Conservation (phyloP, 2,329 filamentous ascomycete species). For the Nemania sp. region DNA sequence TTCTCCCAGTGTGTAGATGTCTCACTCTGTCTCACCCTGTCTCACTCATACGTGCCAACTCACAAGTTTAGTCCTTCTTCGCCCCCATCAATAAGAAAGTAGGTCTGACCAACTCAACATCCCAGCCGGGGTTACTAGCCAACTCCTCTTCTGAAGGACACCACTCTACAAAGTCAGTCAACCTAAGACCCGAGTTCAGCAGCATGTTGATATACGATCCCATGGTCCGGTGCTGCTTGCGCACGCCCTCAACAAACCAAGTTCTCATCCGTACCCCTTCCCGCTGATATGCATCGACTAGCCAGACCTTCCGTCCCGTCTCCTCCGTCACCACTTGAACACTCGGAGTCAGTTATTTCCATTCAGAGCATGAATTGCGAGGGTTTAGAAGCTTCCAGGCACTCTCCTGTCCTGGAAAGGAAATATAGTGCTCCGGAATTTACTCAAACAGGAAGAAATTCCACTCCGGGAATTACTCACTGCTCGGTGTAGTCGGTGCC, state of each 20-base stretch:
- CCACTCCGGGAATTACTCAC: too few relatives aligned
- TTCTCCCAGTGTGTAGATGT: too few relatives aligned
- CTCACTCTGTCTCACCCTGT: not conserved
- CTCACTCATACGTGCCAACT: not conserved
- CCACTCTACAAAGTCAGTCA: constrained; percentile 57
- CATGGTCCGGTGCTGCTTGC: constrained; percentile 61
- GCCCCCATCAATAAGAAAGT: constrained; percentile 44
- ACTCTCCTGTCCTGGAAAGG: too few relatives aligned
- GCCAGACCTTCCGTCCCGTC: constrained; percentile 54
- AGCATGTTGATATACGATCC: constrained; percentile 56
- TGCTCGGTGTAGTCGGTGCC: constrained; percentile 53
- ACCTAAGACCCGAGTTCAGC: constrained; percentile 52
- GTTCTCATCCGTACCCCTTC: constrained; percentile 57
- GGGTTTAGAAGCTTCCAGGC: too few relatives aligned
- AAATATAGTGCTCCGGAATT: too few relatives aligned
- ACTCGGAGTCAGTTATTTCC: too few relatives aligned
- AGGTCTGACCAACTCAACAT: constrained; percentile 40
- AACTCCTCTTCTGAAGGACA: constrained; percentile 41
- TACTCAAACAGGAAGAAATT: too few relatives aligned
- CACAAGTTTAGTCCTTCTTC: constrained; percentile 24
- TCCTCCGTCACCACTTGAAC: constrained; percentile 49
- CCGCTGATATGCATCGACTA: constrained; percentile 56
- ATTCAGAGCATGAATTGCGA: too few relatives aligned
- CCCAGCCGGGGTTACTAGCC: constrained; percentile 32
- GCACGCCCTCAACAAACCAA: constrained; percentile 56